Conservation (phyloP, 805 yeast genomes). For the Henningerozyma blattae region DNA sequence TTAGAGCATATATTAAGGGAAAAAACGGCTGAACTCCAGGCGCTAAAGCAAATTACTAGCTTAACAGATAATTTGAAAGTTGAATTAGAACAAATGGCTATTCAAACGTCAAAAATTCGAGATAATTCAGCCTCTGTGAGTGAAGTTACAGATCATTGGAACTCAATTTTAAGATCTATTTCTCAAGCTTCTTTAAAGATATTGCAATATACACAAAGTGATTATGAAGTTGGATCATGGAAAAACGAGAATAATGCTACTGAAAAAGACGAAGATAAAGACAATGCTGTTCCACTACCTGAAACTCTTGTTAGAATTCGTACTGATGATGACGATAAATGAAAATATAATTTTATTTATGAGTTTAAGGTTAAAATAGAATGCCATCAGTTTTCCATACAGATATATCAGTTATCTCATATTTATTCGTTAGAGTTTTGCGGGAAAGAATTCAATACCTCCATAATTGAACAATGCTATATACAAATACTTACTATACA, state of each 20-base stretch:
- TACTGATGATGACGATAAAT: conserved; percentile 37
- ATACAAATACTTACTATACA: too few species aligned
- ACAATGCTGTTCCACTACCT: conserved; percentile 38
- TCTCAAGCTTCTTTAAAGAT: conserved; percentile 23
- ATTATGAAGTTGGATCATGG: conserved; percentile 23
- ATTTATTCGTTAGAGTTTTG: conserved; percentile 1
- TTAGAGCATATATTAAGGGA: conserved; percentile 7
- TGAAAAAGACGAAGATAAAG: conserved; percentile 20
- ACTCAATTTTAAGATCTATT: conserved; percentile 20
- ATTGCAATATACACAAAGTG: conserved; percentile 21
- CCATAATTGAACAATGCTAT: too few species aligned
- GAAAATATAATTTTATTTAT: too few species aligned
- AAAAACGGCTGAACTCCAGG: conserved; percentile 17
- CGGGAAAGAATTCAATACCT: not conserved
- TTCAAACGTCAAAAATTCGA: conserved; percentile 15
- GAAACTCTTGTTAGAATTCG: conserved; percentile 54
- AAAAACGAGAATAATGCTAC: conserved; percentile 22
- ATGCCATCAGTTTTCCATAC: too few species aligned
- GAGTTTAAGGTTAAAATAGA: too few species aligned
- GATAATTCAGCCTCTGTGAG: conserved; percentile 17
- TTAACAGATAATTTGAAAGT: conserved; percentile 17
- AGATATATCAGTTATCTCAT: too few species aligned
- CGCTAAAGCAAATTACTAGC: conserved; percentile 15
- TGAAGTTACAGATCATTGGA: conserved; percentile 21
- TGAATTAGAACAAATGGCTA: conserved; percentile 18